Evolutionary conservation across 345 rosid genomes (phyloP).

Genomic region (Linum lewisii): DNA sequence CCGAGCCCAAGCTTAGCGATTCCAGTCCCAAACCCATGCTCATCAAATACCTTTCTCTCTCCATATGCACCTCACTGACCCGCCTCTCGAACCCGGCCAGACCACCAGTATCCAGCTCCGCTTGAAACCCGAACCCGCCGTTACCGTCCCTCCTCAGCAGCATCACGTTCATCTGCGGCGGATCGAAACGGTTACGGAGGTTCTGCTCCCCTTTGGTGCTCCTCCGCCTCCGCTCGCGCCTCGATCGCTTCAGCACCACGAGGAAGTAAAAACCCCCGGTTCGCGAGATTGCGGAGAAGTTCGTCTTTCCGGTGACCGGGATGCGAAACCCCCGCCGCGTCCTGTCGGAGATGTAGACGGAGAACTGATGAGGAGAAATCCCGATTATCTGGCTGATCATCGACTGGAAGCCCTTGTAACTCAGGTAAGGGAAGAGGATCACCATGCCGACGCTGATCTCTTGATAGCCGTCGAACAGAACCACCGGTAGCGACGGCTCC

Average conservation of each 20-base stretch:
- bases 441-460: constrained; percentile 29
- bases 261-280: constrained; percentile 20
- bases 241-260: constrained; percentile 26
- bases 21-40: constrained; percentile 12
- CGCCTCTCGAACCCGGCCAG: constrained; percentile 19
- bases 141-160: constrained; percentile 27
- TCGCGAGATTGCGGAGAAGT: constrained; percentile 28
- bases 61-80: constrained; percentile 19
- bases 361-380: constrained; percentile 34
- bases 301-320: constrained; percentile 25
- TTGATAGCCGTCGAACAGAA: constrained; percentile 40
- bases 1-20: neutral
- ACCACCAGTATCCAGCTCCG: constrained; percentile 8
- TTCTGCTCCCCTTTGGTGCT: neutral
- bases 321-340: constrained; percentile 11
- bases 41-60: constrained; percentile 27
- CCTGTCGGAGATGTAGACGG: constrained; percentile 22
- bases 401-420: constrained; percentile 25
- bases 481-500: constrained; percentile 19
- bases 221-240: constrained; percentile 21
- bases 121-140: neutral
- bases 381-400: constrained; percentile 27
- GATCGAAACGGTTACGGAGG: constrained; percentile 4
- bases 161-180: constrained; percentile 22
- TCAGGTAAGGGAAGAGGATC: constrained; percentile 19